Conservation (phyloP, 1,139 yeast genomes). For the Candida sanyaensis region DNA sequence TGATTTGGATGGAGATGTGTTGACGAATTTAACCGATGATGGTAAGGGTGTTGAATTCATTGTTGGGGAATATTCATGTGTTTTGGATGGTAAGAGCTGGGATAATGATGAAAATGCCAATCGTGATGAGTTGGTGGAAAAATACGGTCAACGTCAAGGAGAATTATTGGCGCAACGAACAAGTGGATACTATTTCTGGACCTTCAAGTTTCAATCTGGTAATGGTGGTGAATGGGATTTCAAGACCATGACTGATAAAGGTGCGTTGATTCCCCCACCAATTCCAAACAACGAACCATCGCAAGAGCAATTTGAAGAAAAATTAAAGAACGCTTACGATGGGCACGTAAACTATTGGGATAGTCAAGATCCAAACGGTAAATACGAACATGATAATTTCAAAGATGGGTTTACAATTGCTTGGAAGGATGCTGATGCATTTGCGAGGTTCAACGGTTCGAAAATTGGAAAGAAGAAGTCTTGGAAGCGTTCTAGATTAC, state of each 20-base stretch:
- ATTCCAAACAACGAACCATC: slow-evolving; percentile 32
- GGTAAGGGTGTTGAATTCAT: slow-evolving; percentile 64
- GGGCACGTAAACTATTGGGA: slow-evolving; percentile 73
- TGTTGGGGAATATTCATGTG: slow-evolving; percentile 92
- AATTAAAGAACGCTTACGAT: slow-evolving; percentile 36
- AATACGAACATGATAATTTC: slow-evolving; percentile 79
- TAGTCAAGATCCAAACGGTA: slow-evolving; percentile 52
- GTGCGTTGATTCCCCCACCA: slow-evolving; percentile 46
- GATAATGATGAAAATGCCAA: slow-evolving; percentile 48
- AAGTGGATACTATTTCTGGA: slow-evolving; percentile 87
- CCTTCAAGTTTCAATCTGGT: slow-evolving; percentile 81
- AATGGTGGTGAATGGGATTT: slow-evolving; percentile 98
- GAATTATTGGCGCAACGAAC: slow-evolving; percentile 47
- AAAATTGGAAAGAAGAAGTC: slow-evolving; percentile 71
- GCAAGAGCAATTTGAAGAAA: slow-evolving; percentile 43
- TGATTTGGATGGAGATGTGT: slow-evolving; percentile 55
- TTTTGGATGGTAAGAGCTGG: slow-evolving; percentile 78
- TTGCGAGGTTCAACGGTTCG: slow-evolving; percentile 70
- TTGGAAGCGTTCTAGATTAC: slow-evolving; percentile 54
- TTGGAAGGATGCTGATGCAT: slow-evolving; percentile 69
- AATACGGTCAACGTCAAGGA: slow-evolving; percentile 45
- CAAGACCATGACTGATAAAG: slow-evolving; percentile 70
- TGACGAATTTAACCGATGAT: slow-evolving; percentile 50
- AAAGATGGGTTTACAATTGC: slow-evolving; percentile 75
- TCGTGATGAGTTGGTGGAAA: slow-evolving; percentile 35